These are phyloP conservation scores for Chaetomium tenue DNA, from an alignment of 495 filamentous ascomycete species.

Conservation along the genomic window DNA sequence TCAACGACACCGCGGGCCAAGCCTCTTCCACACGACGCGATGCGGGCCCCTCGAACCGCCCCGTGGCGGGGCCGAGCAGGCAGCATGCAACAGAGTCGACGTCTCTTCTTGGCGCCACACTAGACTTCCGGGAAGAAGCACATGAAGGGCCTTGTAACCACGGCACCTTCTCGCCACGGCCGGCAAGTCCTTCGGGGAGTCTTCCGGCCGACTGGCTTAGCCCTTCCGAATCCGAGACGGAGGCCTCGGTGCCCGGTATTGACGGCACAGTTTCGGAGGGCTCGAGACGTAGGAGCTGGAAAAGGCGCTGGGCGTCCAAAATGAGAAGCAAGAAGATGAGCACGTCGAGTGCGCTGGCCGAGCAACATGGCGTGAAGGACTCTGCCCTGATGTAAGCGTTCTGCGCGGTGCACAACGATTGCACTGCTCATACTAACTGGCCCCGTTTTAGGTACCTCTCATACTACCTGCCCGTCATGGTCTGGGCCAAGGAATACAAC, in stretches of 20 bases:
- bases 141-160: constrained; percentile 63
- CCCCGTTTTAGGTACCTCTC: constrained; percentile 67
- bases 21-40: constrained; percentile 6
- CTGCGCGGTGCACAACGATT: not conserved
- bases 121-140: constrained; percentile 33
- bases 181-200: constrained; percentile 49
- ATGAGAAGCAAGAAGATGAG: constrained; percentile 59
- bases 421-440: not conserved
- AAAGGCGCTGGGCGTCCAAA: constrained; percentile 35
- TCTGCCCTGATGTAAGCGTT: constrained; percentile 54
- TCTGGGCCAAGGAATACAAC: constrained; percentile 83
- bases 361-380: constrained; percentile 59
- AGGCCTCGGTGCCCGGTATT: constrained; percentile 18
- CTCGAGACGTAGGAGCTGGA: constrained; percentile 35
- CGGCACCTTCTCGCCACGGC: constrained; percentile 76
- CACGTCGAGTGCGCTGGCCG: constrained; percentile 61
- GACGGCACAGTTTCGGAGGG: constrained; percentile 26
- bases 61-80: constrained; percentile 33
- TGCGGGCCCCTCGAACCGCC: constrained; percentile 1
- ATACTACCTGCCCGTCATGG: constrained; percentile 89
- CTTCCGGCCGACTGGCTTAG: constrained; percentile 31
- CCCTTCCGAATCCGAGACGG: constrained; percentile 31
- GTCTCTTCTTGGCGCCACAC: constrained; percentile 37
- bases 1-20: constrained; percentile 14
- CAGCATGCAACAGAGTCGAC: constrained; percentile 42